These are phyloP conservation scores for Peniophora sp. DNA, from an alignment of 1,284 basidiomycete genomes.

Conservation along the genomic window DNA sequence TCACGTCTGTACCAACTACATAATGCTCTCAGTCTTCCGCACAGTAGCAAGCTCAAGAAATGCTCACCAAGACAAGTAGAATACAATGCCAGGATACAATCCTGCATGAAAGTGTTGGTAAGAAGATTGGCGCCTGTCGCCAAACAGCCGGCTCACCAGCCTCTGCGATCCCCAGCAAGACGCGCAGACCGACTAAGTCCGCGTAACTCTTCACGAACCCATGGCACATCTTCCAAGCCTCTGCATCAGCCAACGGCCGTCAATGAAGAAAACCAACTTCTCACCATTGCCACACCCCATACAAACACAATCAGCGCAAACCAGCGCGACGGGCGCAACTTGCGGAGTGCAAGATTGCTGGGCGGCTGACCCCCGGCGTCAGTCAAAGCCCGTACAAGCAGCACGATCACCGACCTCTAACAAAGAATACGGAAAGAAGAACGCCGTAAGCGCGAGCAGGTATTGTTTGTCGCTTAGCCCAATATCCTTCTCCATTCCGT, in stretches of 20 bases:
- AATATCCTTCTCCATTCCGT: constrained; percentile 44
- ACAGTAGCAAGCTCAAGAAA: not conserved
- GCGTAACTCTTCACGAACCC: constrained; percentile 23
- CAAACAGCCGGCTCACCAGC: not conserved
- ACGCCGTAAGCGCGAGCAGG: constrained; percentile 53
- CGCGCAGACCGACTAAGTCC: constrained; percentile 19
- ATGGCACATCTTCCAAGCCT: constrained; percentile 19
- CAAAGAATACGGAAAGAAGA: constrained; percentile 58
- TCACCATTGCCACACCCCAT: constrained; percentile 25
- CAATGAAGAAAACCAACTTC: not conserved
- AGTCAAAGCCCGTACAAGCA: constrained; percentile 1
- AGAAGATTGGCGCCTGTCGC: no score
- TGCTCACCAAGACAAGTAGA: constrained; percentile 27
- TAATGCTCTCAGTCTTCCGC: not conserved
- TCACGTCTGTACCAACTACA: constrained; percentile 41
- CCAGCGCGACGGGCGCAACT: constrained; percentile 31
- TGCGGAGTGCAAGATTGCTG: constrained; percentile 30
- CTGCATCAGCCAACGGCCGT: not conserved
- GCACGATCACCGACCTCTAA: constrained; percentile 37
- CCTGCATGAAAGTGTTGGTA: constrained; percentile 18
- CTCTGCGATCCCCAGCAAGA: not conserved
- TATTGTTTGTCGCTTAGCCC: constrained; percentile 58
- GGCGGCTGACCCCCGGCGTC: constrained; percentile 17
- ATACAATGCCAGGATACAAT: constrained; percentile 28
- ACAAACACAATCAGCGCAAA: constrained; percentile 24